These are phyloP conservation scores for Carex scoparia DNA, from an alignment of 176 grass and related monocot species.

Conservation along the genomic window DNA sequence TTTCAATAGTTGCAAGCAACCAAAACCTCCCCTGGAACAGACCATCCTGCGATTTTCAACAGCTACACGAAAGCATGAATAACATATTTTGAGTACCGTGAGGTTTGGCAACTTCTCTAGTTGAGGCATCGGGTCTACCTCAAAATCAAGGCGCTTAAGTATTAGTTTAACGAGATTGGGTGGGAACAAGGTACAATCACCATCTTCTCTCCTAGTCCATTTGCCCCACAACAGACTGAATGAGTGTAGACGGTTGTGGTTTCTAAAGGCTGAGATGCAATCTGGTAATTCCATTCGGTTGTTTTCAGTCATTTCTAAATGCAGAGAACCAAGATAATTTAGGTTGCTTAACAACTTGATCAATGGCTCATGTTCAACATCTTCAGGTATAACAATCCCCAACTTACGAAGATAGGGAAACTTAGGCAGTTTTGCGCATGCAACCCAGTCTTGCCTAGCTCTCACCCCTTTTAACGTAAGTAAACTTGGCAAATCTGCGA, in stretches of 20 bases:
- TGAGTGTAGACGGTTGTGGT: background rate
- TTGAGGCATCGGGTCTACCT: conserved; percentile 1
- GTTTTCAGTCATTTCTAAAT: rapidly evolving
- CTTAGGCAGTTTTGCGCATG: background rate
- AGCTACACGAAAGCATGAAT: too few species aligned
- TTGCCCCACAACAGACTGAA: rapidly evolving
- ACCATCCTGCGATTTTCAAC: too few species aligned
- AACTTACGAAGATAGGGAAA: background rate
- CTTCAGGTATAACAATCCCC: background rate
- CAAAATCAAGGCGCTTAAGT: background rate
- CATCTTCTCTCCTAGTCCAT: background rate
- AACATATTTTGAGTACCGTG: background rate
- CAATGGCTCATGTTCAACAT: background rate
- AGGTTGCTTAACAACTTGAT: background rate
- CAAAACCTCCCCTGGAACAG: too few species aligned
- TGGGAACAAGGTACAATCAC: background rate
- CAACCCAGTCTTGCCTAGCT: background rate
- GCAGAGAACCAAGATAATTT: background rate
- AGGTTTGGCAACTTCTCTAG: conserved; percentile 13
- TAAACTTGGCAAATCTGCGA: background rate
- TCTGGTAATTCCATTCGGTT: too few species aligned
- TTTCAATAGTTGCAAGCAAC: too few species aligned
- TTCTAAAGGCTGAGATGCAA: background rate
- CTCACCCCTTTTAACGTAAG: background rate
- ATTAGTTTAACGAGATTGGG: background rate